Percentiles rank a stretch among this genome's conserved stretches.
Evolutionary conservation across 2,329 filamentous ascomycete genomes (phyloP).

Genomic region (Aspergillus spinulosporus): DNA sequence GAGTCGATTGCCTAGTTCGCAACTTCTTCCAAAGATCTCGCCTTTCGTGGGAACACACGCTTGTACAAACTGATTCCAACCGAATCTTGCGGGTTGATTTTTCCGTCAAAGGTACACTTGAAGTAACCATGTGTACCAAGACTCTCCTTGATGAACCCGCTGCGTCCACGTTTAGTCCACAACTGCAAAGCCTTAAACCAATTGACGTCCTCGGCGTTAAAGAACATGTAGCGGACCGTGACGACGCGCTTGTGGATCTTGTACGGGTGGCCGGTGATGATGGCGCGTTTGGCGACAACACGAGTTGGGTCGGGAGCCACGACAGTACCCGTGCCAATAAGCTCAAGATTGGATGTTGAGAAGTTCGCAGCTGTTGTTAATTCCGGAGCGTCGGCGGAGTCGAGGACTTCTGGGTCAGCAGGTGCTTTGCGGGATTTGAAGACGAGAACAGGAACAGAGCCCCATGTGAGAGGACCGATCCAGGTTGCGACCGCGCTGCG

Average conservation of each 20-base stretch:
- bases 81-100: constrained; percentile 93
- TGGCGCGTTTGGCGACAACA: constrained; percentile 88
- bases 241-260: constrained; percentile 99
- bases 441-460: constrained; percentile 83
- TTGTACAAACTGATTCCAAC: constrained; percentile 89
- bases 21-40: constrained; percentile 50
- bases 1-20: neutral
- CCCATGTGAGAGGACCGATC: constrained; percentile 89
- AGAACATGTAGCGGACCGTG: constrained; percentile 99
- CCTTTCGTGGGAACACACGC: constrained; percentile 75
- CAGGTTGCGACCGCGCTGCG: constrained; percentile 87
- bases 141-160: constrained; percentile 89
- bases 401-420: constrained; percentile 38
- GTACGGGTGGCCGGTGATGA: constrained; percentile 93
- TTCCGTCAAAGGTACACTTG: constrained; percentile 96
- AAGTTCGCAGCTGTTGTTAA: constrained; percentile 26
- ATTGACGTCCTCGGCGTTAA: constrained; percentile 88
- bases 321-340: constrained; percentile 85
- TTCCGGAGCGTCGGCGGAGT: constrained; percentile 41
- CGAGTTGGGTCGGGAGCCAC: constrained; percentile 72
- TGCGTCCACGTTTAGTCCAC: constrained; percentile 87
- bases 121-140: constrained; percentile 99
- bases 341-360: constrained; percentile 54
- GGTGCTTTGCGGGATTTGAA: constrained; percentile 60
- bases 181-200: constrained; percentile 98